Conservation (phyloP, 2,329 filamentous ascomycete genomes). For the Calonectria naviculata region DNA sequence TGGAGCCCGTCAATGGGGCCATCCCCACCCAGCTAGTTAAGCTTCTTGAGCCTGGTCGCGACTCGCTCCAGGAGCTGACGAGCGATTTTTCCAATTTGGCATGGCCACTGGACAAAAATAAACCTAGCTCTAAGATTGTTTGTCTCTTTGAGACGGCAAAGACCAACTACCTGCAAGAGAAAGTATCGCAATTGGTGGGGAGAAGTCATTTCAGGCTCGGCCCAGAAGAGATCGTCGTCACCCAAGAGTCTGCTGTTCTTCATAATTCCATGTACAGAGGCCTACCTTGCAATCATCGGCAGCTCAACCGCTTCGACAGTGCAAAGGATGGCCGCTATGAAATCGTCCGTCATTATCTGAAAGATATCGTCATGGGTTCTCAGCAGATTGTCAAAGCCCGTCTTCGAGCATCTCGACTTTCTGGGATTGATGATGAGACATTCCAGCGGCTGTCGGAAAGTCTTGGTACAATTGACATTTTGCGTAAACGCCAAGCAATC, state of each 20-base stretch:
- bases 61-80: slow-evolving; percentile 15
- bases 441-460: slow-evolving; percentile 17
- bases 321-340: slow-evolving; percentile 18
- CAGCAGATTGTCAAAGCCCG: slow-evolving; percentile 14
- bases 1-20: slow-evolving; percentile 13
- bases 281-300: slow-evolving; percentile 15
- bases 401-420: slow-evolving; percentile 14
- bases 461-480: slow-evolving; percentile 10
- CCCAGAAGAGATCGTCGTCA: slow-evolving; percentile 20
- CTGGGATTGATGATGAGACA: slow-evolving; percentile 14
- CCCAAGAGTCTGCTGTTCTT: slow-evolving; percentile 6
- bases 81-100: slow-evolving; percentile 16
- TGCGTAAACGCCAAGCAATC: slow-evolving; percentile 4
- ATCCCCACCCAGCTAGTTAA: slow-evolving; percentile 19
- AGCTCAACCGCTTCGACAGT: slow-evolving; percentile 19
- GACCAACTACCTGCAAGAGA: slow-evolving; percentile 19
- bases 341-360: slow-evolving; percentile 1
- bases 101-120: slow-evolving; percentile 3
- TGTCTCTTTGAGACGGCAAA: slow-evolving; percentile 17
- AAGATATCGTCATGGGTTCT: slow-evolving; percentile 16
- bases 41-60: slow-evolving; percentile 9
- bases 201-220: slow-evolving; percentile 19
- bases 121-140: slow-evolving; percentile 11
- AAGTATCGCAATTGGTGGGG: slow-evolving; percentile 3
- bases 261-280: slow-evolving; percentile 7